These are phyloP conservation scores for Oryza punctata DNA, from an alignment of 176 grass and related monocot species.

Conservation along the genomic window DNA sequence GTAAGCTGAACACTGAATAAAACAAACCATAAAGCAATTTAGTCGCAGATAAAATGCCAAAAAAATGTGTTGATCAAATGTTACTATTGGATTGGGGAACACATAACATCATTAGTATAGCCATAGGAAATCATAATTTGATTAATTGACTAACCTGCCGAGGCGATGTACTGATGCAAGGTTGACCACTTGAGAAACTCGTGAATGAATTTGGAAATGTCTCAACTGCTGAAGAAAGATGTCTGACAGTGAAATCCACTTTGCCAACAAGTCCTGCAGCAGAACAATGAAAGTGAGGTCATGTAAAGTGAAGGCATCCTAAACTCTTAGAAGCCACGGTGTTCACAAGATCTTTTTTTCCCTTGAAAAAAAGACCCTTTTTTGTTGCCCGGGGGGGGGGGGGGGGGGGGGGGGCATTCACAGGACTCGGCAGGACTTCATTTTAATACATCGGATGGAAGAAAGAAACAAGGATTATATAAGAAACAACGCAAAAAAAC, in stretches of 20 bases:
- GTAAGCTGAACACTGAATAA: slow-evolving; percentile 77
- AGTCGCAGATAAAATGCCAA: slow-evolving; percentile 29
- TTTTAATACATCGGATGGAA: not conserved
- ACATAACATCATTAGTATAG: slow-evolving; percentile 16
- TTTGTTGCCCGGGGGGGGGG: no score
- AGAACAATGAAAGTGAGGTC: slow-evolving; percentile 16
- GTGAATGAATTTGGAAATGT: slow-evolving; percentile 72
- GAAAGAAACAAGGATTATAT: not conserved
- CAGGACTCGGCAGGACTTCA: not conserved
- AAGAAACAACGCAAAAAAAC: not conserved
- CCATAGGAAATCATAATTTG: not conserved
- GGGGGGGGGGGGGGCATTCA: not conserved
- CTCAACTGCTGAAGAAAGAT: slow-evolving; percentile 78
- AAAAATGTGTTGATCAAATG: not conserved
- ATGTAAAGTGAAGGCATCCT: slow-evolving; percentile 10
- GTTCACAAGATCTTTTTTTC: not conserved
- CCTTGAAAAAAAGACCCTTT: not conserved
- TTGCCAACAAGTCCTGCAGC: slow-evolving; percentile 82
- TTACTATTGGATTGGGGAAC: not conserved
- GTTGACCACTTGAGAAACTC: slow-evolving; percentile 73
- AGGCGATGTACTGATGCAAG: slow-evolving; percentile 59
- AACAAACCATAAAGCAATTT: not conserved
- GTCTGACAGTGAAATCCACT: slow-evolving; percentile 98
- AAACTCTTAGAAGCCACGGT: not conserved
- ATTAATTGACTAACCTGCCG: slow-evolving; percentile 44